Percentiles rank a stretch among this genome's conserved stretches.
Conservation (phyloP, 1,284 basidiomycete species). For the Pisolithus thermaeus region DNA sequence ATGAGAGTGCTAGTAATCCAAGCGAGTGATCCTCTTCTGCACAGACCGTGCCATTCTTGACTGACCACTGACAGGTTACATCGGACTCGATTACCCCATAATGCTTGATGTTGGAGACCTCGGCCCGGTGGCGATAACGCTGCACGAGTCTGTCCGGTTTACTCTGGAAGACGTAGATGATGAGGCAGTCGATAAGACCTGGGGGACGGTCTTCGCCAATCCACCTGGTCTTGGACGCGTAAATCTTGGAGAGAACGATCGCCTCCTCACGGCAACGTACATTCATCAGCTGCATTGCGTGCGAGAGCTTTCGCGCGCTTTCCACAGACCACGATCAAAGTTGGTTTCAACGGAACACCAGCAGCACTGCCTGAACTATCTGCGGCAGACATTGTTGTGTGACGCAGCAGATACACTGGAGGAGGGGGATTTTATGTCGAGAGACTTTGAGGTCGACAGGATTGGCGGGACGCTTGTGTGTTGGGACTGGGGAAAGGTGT, state of each 20-base stretch:
- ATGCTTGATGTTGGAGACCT: neutral
- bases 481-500: constrained; percentile 20
- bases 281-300: constrained; percentile 27
- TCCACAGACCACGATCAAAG: constrained; percentile 1
- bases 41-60: too few relatives aligned
- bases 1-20: too few relatives aligned
- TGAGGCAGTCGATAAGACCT: constrained; percentile 2
- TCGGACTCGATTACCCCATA: too few relatives aligned
- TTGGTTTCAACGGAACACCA: constrained; percentile 5
- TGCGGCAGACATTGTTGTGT: constrained; percentile 23
- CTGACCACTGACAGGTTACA: too few relatives aligned
- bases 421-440: constrained; percentile 17
- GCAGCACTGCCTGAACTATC: constrained; percentile 25
- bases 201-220: too few relatives aligned
- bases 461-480: constrained; percentile 21
- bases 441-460: constrained; percentile 15
- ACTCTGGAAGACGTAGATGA: constrained; percentile 7
- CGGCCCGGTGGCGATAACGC: constrained; percentile 10
- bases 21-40: too few relatives aligned
- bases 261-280: constrained; percentile 2
- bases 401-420: constrained; percentile 22
- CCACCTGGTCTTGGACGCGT: too few relatives aligned
- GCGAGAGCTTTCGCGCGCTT: constrained; percentile 14
- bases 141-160: constrained; percentile 11
- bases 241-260: too few relatives aligned